phyloP scores from a whole-genome alignment of 2,329 filamentous ascomycete species.

The Colletotrichum godetiae region DNA sequence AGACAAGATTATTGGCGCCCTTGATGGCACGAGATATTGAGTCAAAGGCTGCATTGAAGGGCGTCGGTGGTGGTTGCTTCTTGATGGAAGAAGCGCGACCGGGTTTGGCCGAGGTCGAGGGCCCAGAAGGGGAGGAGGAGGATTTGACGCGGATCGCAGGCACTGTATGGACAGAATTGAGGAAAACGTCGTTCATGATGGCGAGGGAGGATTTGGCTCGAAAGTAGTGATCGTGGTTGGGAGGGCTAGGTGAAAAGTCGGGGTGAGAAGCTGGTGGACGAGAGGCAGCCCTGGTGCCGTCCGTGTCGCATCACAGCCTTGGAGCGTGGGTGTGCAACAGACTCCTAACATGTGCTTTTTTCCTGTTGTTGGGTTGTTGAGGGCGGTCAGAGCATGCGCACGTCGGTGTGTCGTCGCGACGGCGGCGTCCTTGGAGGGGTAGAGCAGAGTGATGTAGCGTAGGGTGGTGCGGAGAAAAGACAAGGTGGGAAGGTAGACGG shows the following conservation, averaged over 20 bases:
- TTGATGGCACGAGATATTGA: constrained; percentile 48
- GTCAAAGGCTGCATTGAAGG: constrained; percentile 27
- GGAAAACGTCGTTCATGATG: constrained; percentile 36
- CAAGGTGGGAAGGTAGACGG: neutral
- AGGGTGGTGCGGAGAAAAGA: neutral
- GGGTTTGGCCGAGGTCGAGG: constrained; percentile 21
- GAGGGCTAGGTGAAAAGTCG: neutral
- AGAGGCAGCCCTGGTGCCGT: constrained; percentile 25
- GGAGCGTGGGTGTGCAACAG: constrained; percentile 3
- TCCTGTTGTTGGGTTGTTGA: neutral
- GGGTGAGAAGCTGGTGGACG: neutral
- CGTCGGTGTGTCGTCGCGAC: constrained; percentile 21
- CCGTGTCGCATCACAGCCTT: constrained; percentile 33
- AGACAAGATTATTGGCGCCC: constrained; percentile 53
- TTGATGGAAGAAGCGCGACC: constrained; percentile 22
- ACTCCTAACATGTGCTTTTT: constrained; percentile 31
- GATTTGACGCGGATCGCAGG: constrained; percentile 27
- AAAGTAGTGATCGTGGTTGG: neutral
- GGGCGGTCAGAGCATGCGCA: constrained; percentile 30
- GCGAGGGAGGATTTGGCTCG: neutral
- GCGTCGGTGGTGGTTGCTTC: constrained; percentile 10
- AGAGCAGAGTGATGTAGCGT: neutral
- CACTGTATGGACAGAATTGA: constrained; percentile 32
- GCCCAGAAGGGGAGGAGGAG: neutral
- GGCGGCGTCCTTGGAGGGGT: neutral